Evolutionary conservation across 2,329 filamentous ascomycete genomes (phyloP), one percentile per base, ranked within the genome.

Genomic region (Xylaria sp.): DNA sequence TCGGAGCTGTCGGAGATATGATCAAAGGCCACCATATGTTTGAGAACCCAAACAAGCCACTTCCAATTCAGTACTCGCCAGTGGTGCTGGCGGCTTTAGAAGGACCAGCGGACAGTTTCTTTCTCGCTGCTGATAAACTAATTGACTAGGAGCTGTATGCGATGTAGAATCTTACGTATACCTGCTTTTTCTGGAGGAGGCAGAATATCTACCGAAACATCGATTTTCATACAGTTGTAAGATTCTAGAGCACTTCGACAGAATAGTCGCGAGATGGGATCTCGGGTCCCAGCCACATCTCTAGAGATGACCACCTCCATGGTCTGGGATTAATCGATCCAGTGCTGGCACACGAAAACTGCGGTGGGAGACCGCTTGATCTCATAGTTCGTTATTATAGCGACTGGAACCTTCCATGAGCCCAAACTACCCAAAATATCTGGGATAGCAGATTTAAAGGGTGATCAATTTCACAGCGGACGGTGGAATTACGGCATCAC

Each of bases 401-500:
- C 37, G 1, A 54, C 51, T 4, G 51, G 51, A 3, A 54, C 51
- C 8, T 29, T 54, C 17, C 51, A 54, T 11, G 51, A 54, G 15
- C 38, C 40, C 9, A 54, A 54, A 4, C 40, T 54, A 2, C 51
- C 51, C 0, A 40, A 40, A 2, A 35, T 54, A 3, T 9, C 40
- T 3, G 40, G 51, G 11, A 44, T 54, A 11, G 13, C 35, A 3
- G 38, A 35, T 1, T 54, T 44, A 25, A 1, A 44, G 38, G 27
- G 51, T 13, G 21, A 44, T 11, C 51, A 54, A 3, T 54, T 54
- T 13, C 51, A 54, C n/a, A 54, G 51, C 19, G 40, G 51, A 3
- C 38, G 51, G n/a, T 54, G 38, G 51, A 19, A 54, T 19, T 54
- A 54, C 40, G 8, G 27, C 40, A 35, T 54, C 10, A 54, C 51